phyloP scores from a whole-genome alignment of 495 filamentous ascomycete species.

The Aspergillus steynii region DNA sequence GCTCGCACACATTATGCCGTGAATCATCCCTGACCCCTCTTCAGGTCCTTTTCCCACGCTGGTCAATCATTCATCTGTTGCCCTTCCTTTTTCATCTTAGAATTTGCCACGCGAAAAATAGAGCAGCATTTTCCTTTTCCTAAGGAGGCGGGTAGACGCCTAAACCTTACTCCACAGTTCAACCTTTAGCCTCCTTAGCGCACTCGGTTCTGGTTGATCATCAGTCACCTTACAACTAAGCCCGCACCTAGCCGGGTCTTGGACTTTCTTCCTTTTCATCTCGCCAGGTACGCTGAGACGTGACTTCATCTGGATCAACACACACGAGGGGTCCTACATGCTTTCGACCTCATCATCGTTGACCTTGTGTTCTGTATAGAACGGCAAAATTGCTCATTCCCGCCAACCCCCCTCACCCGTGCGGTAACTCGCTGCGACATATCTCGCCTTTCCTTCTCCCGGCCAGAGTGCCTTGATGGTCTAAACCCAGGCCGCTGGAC shows the following conservation, averaged over 20 bases:
- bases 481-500: constrained; percentile 18
- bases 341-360: not conserved
- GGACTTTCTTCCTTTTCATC: not conserved
- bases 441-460: constrained; percentile 1
- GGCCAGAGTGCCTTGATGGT: constrained; percentile 17
- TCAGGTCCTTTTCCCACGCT: not conserved
- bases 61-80: not conserved
- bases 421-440: not conserved
- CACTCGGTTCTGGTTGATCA: constrained; percentile 11
- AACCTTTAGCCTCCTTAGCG: constrained; percentile 10
- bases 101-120: constrained; percentile 1
- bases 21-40: not conserved
- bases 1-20: not conserved
- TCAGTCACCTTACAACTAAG: constrained; percentile 9
- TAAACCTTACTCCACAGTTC: constrained; percentile 16
- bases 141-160: not conserved
- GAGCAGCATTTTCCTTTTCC: not conserved
- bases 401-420: not conserved
- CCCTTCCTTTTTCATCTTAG: not conserved
- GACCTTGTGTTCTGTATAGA: constrained; percentile 4
- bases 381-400: not conserved
- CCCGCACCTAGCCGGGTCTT: constrained; percentile 11
- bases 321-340: not conserved
- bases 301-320: not conserved
- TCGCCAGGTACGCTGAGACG: constrained; percentile 13